Conservation (phyloP, 306 rosid species). For the Rubus idaeus region DNA sequence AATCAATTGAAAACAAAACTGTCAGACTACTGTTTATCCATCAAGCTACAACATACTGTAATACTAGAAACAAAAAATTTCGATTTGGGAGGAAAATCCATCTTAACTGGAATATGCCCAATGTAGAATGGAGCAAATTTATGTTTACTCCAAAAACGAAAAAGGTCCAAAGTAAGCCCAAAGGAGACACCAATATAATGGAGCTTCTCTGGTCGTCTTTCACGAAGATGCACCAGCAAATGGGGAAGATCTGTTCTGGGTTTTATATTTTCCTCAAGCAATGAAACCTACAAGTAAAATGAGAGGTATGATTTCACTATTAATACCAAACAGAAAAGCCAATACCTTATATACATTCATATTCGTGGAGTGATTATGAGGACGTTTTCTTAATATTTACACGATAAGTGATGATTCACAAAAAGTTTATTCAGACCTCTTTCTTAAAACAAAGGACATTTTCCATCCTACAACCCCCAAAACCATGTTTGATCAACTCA, state of each 20-base stretch:
- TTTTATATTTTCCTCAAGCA: conserved; percentile 75
- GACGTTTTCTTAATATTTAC: not conserved
- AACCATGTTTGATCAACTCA: conserved; percentile 3
- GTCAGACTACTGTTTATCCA: conserved; percentile 10
- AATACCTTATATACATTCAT: not conserved
- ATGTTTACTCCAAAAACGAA: conserved; percentile 92
- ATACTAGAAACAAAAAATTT: conserved; percentile 10
- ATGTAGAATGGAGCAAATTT: conserved; percentile 89
- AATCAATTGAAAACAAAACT: conserved; percentile 20
- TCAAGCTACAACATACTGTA: not conserved
- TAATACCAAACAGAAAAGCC: not conserved
- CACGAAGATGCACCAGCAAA: conserved; percentile 84
- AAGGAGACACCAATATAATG: conserved; percentile 95
- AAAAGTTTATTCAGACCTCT: not conserved
- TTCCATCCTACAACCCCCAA: not conserved
- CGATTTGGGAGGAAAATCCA: conserved; percentile 13
- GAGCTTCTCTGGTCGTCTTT: conserved; percentile 86
- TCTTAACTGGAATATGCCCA: conserved; percentile 95
- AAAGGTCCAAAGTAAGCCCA: conserved; percentile 88
- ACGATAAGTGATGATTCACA: not conserved
- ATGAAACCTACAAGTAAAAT: conserved; percentile 64
- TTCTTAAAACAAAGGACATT: not conserved
- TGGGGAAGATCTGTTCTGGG: conserved; percentile 90
- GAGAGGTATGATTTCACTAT: not conserved
- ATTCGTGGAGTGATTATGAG: not conserved